A percentile compares a stretch with the other conserved stretches of the same genome.
These are phyloP conservation scores for Fusarium sacchari DNA, from an alignment of 2,329 filamentous ascomycete genomes.

Conservation along the genomic window DNA sequence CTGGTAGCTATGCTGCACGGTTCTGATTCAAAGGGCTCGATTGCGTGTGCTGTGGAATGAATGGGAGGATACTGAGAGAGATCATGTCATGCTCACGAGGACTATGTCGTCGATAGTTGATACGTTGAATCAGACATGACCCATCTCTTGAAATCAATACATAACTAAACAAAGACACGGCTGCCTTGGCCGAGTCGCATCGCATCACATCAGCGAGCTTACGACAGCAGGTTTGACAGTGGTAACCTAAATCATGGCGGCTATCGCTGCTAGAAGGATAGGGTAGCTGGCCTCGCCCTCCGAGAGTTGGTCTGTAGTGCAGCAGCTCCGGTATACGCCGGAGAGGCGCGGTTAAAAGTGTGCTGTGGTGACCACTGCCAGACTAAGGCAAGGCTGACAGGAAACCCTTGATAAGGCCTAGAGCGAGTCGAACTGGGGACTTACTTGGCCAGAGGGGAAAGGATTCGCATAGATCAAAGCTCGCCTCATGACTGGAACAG, in stretches of 20 bases:
- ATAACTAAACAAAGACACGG: slow-evolving; percentile 20
- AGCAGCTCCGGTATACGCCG: slow-evolving; percentile 24
- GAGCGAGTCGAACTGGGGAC: background rate
- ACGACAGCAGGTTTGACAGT: slow-evolving; percentile 16
- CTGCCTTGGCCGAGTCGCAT: slow-evolving; percentile 6
- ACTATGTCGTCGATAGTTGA: background rate
- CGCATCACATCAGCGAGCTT: slow-evolving; percentile 4
- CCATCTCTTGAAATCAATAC: background rate
- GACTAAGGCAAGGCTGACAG: slow-evolving; percentile 32
- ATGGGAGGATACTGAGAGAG: background rate
- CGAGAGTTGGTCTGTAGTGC: slow-evolving; percentile 1
- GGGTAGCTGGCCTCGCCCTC: slow-evolving; percentile 17
- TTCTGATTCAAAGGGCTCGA: background rate
- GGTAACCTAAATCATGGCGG: slow-evolving; percentile 23
- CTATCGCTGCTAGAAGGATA: slow-evolving; percentile 18
- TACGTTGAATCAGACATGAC: background rate
- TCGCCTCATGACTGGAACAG: slow-evolving; percentile 2
- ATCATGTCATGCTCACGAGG: background rate
- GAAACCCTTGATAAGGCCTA: slow-evolving; percentile 4
- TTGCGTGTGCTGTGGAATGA: background rate
- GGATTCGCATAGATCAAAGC: slow-evolving; percentile 10
- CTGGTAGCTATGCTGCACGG: background rate
- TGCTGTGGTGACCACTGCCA: slow-evolving; percentile 2
- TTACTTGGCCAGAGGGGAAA: background rate
- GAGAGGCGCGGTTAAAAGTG: slow-evolving; percentile 30